Evolutionary conservation across 169 alveolate species (phyloP).

Genomic region (Cardiosporidium cionae): DNA sequence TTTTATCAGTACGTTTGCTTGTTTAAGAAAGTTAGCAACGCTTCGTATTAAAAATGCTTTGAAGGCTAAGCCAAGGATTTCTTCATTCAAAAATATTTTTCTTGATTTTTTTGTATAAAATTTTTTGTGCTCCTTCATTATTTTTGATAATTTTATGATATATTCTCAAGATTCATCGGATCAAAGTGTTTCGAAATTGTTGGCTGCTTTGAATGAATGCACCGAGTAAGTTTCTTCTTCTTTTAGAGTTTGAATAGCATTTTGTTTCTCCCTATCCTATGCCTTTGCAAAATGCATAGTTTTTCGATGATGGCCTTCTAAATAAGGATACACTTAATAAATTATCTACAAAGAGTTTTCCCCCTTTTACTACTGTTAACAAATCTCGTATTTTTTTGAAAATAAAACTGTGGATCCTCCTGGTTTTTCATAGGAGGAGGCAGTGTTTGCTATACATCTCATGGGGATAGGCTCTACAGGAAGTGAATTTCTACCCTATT

Average conservation of each 20-base stretch:
- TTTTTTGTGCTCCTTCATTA: background rate
- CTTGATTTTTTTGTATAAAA: background rate
- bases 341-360: too few species aligned
- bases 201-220: conserved; percentile 88
- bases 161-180: conserved; percentile 45
- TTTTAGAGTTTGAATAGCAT: too few species aligned
- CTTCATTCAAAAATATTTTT: background rate
- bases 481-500: too few species aligned
- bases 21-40: background rate
- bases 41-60: background rate
- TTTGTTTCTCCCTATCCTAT: background rate
- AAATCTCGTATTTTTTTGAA: too few species aligned
- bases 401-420: too few species aligned
- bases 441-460: too few species aligned
- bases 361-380: too few species aligned
- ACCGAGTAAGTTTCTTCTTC: conserved; percentile 58
- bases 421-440: too few species aligned
- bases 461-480: too few species aligned
- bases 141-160: conserved; percentile 4
- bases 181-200: conserved; percentile 64
- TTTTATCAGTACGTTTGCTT: background rate
- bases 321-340: too few species aligned
- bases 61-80: background rate
- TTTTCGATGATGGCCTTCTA: too few species aligned
- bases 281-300: too few species aligned